Evolutionary conservation across 129 eudicot genomes (phyloP), one percentile per base, ranked within the genome.

Genomic region (Tagetes erecta): DNA sequence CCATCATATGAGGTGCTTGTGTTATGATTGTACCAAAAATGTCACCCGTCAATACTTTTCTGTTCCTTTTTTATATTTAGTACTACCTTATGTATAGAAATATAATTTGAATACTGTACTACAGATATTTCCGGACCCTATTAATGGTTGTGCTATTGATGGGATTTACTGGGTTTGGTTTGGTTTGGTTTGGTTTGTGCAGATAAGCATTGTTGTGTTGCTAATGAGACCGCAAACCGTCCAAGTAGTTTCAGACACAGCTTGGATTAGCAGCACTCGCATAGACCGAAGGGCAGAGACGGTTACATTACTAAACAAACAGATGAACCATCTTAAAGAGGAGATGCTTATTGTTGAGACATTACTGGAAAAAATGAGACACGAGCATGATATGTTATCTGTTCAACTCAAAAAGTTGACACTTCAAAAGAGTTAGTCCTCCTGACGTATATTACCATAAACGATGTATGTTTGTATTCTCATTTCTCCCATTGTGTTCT

Each of bases 181-280:
- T 12, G n/a, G 3, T 12, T 46, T 7, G 9, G 2, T 80, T 70
- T 41, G 20, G 11, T 38, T 35, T 30, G 40, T 84, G 78, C 86
- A 89, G 95, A 82, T 92, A 76, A 89, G 95, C 84, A 89, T 92
- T 20, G 86, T 92, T 12, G 88, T 89, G 65, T 80, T 92, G 71
- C 39, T 92, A 64, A 72, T 87, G 60, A 83, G 95, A 73, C 96
- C 98, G 9, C 98, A 89, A 78, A 77, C 84, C 37, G 83, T 89
- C 73, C 93, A 89, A 8, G 81, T 92, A 44, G 81, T 89, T 70
- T 86, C 98, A 58, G 92, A 83, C 66, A 84, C 82, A 3, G 76
- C 76, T 55, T 81, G 73, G 75, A 56, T 63, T 58, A 75, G 72
- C 77, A 71, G 74, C 81, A 51, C 67, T 33, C 76, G 81, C 0